Evolutionary conservation across 108 stramenopile genomes (phyloP).

Genomic region (Hondaea fermentalgiana): DNA sequence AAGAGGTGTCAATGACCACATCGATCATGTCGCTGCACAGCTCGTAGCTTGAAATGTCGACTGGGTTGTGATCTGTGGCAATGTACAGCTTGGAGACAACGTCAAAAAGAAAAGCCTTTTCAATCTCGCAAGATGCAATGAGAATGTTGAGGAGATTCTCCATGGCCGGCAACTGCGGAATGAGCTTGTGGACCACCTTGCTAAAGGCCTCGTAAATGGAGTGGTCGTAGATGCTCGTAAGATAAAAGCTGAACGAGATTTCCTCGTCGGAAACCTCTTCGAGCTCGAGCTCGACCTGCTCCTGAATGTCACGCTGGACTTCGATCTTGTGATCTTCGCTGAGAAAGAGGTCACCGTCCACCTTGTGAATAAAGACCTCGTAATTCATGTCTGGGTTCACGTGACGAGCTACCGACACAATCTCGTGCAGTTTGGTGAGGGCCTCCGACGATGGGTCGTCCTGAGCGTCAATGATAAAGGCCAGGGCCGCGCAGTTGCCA

Average conservation of each 20-base stretch:
- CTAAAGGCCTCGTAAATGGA: conserved; percentile 89
- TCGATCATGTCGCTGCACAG: conserved; percentile 98
- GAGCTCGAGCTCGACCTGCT: conserved; percentile 72
- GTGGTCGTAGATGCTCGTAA: conserved; percentile 94
- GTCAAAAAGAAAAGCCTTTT: conserved; percentile 93
- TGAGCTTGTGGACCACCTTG: conserved; percentile 73
- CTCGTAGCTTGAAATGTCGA: conserved; percentile 88
- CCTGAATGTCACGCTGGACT: conserved; percentile 61
- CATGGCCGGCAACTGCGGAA: conserved; percentile 82
- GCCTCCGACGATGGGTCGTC: conserved; percentile 44
- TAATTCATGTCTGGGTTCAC: conserved; percentile 77
- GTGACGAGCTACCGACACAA: conserved; percentile 65
- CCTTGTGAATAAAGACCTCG: conserved; percentile 98
- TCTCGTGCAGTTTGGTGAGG: conserved; percentile 61
- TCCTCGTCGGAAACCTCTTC: conserved; percentile 31
- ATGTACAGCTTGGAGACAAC: conserved; percentile 94
- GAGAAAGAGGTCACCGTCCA: conserved; percentile 95
- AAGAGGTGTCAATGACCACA: conserved; percentile 94
- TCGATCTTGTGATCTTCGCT: conserved; percentile 93
- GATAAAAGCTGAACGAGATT: conserved; percentile 64
- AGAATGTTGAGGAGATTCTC: conserved; percentile 86
- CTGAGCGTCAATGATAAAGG: conserved; percentile 53
- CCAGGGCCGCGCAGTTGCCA: conserved; percentile 31
- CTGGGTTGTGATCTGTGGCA: conserved; percentile 88
- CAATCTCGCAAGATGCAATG: conserved; percentile 83